Evolutionary conservation across 129 eudicot species (phyloP).

Genomic region (Flaveria ramosissima): DNA sequence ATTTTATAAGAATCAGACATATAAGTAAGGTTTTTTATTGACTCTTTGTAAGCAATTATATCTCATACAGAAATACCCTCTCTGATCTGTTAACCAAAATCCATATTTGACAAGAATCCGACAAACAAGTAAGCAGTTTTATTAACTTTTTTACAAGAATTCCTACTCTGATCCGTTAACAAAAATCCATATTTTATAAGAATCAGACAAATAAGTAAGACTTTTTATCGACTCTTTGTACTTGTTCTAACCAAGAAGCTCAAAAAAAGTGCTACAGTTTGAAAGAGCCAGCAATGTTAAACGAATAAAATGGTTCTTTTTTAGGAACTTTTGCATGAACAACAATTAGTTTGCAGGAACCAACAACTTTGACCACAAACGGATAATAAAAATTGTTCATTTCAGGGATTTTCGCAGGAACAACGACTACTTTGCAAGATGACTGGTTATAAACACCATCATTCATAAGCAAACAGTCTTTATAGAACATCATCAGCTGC

Average conservation of each 20-base stretch:
- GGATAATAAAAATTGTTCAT: background rate
- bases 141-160: constrained; percentile 54
- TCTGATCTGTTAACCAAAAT: constrained; percentile 59
- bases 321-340: background rate
- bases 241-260: constrained; percentile 2
- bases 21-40: background rate
- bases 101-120: background rate
- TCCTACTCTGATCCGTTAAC: constrained; percentile 67
- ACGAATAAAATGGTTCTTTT: background rate
- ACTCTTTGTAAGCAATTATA: constrained; percentile 53
- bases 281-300: background rate
- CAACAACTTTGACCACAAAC: background rate
- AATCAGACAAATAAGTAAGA: background rate
- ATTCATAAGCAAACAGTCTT: background rate
- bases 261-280: background rate
- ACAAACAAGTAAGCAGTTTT: background rate
- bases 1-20: background rate
- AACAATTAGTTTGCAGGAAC: background rate
- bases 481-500: background rate
- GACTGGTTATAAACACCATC: background rate
- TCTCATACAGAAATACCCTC: constrained; percentile 64
- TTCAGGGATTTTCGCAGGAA: background rate
- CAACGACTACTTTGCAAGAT: background rate
- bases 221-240: constrained; percentile 36
- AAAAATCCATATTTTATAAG: background rate